Evolutionary conservation across 1,139 yeast genomes (phyloP), one percentile per base, ranked within the genome.

Genomic region (Diutina ranongensis): DNA sequence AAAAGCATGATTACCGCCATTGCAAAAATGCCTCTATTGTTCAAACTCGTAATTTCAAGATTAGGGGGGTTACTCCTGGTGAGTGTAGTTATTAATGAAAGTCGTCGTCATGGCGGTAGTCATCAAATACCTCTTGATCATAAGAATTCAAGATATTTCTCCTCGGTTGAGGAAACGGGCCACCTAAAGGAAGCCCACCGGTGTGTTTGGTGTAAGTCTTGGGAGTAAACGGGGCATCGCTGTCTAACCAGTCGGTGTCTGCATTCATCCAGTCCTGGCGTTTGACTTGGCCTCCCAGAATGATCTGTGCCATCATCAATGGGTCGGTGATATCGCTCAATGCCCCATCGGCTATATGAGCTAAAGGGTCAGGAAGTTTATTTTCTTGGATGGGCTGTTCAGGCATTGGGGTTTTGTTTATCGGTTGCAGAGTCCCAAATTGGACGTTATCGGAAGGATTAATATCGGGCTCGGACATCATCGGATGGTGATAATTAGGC

Each of bases 281-380:
- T 20, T 25, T 27, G 5, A 38, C 42, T 25, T 38, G 42, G 13
- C 42, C 42, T 13, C 42, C 42, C 42, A 25, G 33, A 12, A 38
- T 25, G 19, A 38, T 25, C 42, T 38, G 42, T 16, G 42, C 42
- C 42, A 38, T 38, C 42, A 38, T 38, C 42, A 38, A n/a, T n/a
- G 42, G 42, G 42, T 38, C 42, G 42, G 32, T 38, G 19, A 38
- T 38, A 22, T 25, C 42, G 19, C 19, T 27, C 32, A 38, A 38
- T 21, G 42, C 42, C 21, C 42, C 42, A 32, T 38, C 42, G 42
- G 42, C 42, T 5, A 38, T 38, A 27, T 38, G 42, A 7, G 42
- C 42, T 25, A 38, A 25, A 25, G 42, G 42, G 32, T 38, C 42
- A 10, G 42, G 42, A 22, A 38, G 33, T n/a, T 25, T 22, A 15